Conservation (phyloP, 2,329 filamentous ascomycete species). For the Penicillium sp. region DNA sequence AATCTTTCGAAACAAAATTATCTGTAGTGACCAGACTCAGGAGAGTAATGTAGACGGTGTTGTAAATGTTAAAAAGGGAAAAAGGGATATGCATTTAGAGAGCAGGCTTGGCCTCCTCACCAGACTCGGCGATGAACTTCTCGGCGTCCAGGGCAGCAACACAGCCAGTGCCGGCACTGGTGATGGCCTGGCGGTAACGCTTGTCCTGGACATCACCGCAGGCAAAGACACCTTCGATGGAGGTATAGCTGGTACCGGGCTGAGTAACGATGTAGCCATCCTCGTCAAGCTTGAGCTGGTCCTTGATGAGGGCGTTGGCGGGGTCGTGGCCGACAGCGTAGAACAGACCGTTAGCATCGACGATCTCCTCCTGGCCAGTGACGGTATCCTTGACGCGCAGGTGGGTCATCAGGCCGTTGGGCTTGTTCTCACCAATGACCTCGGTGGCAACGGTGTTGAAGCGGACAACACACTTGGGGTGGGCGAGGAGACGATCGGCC, state of each 20-base stretch:
- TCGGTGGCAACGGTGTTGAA: constrained; percentile 83
- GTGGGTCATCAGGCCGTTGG: constrained; percentile 80
- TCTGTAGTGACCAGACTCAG: constrained; percentile 11
- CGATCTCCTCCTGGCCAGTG: constrained; percentile 77
- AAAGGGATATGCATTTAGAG: constrained; percentile 52
- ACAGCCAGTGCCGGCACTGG: constrained; percentile 93
- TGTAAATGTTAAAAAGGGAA: not conserved
- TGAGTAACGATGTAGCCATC: constrained; percentile 91
- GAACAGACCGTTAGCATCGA: constrained; percentile 90
- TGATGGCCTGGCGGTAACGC: constrained; percentile 96
- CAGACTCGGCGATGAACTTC: constrained; percentile 79
- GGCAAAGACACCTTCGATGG: constrained; percentile 88
- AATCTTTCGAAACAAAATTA: constrained; percentile 13
- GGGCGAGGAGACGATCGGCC: constrained; percentile 77
- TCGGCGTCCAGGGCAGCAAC: constrained; percentile 95
- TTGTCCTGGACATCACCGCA: constrained; percentile 99
- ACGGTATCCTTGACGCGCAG: constrained; percentile 79
- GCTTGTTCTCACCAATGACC: constrained; percentile 79
- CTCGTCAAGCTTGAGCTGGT: constrained; percentile 81
- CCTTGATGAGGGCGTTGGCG: constrained; percentile 87
- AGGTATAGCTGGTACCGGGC: constrained; percentile 87
- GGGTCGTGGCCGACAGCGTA: constrained; percentile 98
- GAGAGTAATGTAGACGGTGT: not conserved
- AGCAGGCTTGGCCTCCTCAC: constrained; percentile 61
- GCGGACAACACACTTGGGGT: constrained; percentile 88